Conservation (phyloP, 192 early-diverging fungal genomes). For the Coemansia sp. region DNA sequence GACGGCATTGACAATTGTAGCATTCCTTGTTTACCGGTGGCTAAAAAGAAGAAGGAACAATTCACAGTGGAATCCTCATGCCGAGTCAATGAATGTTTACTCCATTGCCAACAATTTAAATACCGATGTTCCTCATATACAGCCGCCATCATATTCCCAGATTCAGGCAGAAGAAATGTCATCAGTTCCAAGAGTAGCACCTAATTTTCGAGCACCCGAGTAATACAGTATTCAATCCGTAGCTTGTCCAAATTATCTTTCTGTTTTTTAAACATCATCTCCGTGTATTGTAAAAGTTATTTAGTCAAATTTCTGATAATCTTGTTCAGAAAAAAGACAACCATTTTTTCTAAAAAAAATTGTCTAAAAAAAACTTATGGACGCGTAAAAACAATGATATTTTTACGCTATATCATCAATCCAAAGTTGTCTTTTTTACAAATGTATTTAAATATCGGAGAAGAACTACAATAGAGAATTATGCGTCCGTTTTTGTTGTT, state of each 20-base stretch:
- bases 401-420: too few species aligned
- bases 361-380: too few species aligned
- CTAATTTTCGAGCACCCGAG: neutral
- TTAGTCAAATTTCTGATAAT: too few species aligned
- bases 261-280: too few species aligned
- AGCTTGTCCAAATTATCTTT: neutral
- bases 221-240: neutral
- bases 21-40: neutral
- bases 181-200: neutral
- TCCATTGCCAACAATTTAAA: neutral
- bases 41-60: neutral
- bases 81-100: neutral
- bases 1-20: neutral
- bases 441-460: too few species aligned
- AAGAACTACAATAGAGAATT: too few species aligned
- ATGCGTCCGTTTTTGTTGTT: too few species aligned
- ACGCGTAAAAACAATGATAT: too few species aligned
- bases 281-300: too few species aligned
- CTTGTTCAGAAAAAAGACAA: too few species aligned
- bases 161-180: neutral
- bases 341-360: too few species aligned
- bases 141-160: neutral
- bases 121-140: neutral
- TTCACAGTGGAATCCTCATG: neutral
- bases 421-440: too few species aligned